Conservation (phyloP, 2,329 filamentous ascomycete species). For the Aspergillus amoenus region DNA sequence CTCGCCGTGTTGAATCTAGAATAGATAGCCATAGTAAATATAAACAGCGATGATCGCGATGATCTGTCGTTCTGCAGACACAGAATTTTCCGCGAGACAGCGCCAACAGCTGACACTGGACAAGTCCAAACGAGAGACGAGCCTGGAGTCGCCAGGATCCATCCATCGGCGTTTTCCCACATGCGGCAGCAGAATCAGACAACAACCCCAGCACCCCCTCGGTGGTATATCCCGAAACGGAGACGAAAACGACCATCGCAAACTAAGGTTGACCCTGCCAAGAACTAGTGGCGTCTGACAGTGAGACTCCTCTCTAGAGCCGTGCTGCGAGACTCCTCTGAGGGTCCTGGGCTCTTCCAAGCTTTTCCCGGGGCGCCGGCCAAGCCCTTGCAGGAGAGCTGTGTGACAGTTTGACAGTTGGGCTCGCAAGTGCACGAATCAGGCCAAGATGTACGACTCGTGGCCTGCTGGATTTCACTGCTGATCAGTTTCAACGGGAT, state of each 20-base stretch:
- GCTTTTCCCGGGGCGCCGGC: background rate
- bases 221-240: background rate
- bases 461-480: background rate
- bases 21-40: background rate
- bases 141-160: too few relatives aligned
- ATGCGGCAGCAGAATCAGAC: background rate
- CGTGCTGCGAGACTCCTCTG: too few relatives aligned
- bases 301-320: background rate
- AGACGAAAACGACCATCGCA: background rate
- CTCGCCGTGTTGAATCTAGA: background rate
- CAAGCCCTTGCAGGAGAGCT: background rate
- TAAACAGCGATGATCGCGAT: too few relatives aligned
- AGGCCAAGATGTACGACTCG: background rate
- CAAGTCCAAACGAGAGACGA: too few relatives aligned
- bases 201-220: background rate
- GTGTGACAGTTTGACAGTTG: background rate
- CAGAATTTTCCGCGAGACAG: too few relatives aligned
- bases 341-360: background rate
- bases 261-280: background rate
- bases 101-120: too few relatives aligned
- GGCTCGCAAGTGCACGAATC: background rate
- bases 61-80: too few relatives aligned
- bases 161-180: too few relatives aligned
- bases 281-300: background rate
- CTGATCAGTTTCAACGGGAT: conserved; percentile 5